Base-by-base conservation (phyloP, 176 grass and related monocot species). In the Aechmea fasciata region DNA sequence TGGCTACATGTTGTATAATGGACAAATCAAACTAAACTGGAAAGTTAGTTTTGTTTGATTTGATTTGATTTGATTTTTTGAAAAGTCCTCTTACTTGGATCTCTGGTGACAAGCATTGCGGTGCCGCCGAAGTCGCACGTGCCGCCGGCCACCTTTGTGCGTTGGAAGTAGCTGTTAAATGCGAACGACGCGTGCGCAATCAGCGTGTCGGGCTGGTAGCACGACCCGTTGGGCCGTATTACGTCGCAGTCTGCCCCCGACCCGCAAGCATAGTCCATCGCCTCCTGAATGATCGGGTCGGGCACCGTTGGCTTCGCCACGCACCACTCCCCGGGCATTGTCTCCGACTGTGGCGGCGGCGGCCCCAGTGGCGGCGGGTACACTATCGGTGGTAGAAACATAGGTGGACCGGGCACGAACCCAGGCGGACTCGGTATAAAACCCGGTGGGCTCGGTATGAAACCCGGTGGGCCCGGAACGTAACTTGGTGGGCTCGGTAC, bases 111-210 rank as follows among this genome's bases (percentile, higher is more conserved):
- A 13, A 93, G 79, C 84, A 99, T 94, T 73, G 90, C 95, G 0
- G 90, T 94, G 65, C 66, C 72, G 2, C 90, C 90, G 57, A 99
- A 99, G 75, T 99, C 95, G 23, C 95, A 99, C 47, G 90, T 90
- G 70, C 79, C 95, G 71, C 95, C 95, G 11, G 66, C 84, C 76
- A 79, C 61, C 75, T 90, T 99, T 28, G 77, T 78, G 68, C 81
- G 77, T 50, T 99, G 94, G 86, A 86, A 99, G 72, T 85, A 90
- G 81, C 87, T 87, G 54, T 99, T 93, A 82, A 99, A 99, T 55
- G 89, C 89, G 77, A 72, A 93, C 19, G 94, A 99, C 26, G 94
- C 89, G 66, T 93, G 94, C 9, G 84, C 66, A 1, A 83, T 57
- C 71, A 99, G 47, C 33, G 82, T 90, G 78, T 97, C 57, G 11